Evolutionary conservation across 2,329 filamentous ascomycete species (phyloP).

Genomic region (Microdochium bolleyi): DNA sequence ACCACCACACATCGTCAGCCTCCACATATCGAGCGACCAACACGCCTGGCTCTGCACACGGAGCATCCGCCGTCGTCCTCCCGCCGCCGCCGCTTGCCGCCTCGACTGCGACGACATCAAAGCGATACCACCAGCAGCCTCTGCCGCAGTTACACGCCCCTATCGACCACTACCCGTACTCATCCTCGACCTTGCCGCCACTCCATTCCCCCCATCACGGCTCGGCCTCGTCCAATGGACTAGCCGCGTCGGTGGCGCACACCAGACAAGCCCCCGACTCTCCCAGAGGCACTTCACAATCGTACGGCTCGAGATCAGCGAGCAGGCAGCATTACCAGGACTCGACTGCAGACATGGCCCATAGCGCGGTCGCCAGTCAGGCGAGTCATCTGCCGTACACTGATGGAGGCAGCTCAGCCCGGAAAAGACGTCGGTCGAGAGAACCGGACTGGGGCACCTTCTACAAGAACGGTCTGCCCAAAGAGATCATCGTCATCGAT

Average conservation of each 20-base stretch:
- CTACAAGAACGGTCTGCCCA: slow-evolving; percentile 75
- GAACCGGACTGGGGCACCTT: slow-evolving; percentile 73
- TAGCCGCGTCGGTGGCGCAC: slow-evolving; percentile 21
- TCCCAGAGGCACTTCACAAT: slow-evolving; percentile 19
- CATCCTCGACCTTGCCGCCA: slow-evolving; percentile 14
- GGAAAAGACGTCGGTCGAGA: slow-evolving; percentile 50
- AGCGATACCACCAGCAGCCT: not conserved
- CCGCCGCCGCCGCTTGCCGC: not conserved
- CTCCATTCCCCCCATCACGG: slow-evolving; percentile 6
- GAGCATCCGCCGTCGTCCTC: not conserved
- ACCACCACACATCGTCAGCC: not conserved
- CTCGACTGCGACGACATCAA: not conserved
- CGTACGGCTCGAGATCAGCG: slow-evolving; percentile 1
- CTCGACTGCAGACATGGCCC: slow-evolving; percentile 22
- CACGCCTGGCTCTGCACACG: not conserved
- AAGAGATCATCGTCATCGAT: slow-evolving; percentile 80
- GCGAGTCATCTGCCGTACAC: not conserved
- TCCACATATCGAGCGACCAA: not conserved
- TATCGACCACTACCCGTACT: slow-evolving; percentile 17
- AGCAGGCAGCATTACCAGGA: not conserved
- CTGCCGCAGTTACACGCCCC: not conserved
- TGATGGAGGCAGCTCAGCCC: slow-evolving; percentile 8
- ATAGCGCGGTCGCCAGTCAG: slow-evolving; percentile 15
- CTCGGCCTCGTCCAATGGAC: slow-evolving; percentile 24
- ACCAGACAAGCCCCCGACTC: slow-evolving; percentile 18